Percentiles rank a stretch among this genome's conserved stretches.
phyloP scores from a whole-genome alignment of 2,329 filamentous ascomycete species.

The Scleromitrula shiraiana region DNA sequence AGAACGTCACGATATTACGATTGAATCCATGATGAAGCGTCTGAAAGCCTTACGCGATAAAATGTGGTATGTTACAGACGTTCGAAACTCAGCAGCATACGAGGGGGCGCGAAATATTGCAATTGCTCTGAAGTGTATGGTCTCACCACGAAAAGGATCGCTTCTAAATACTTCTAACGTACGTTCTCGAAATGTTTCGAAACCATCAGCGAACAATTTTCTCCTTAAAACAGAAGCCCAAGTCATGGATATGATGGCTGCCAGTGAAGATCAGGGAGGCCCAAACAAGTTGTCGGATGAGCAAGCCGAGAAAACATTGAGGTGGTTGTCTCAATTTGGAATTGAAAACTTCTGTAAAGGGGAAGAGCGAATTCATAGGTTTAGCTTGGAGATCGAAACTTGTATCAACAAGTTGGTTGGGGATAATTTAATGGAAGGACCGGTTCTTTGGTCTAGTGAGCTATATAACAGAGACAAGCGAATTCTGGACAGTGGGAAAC shows the following conservation, averaged over 20 bases:
- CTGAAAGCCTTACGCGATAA: constrained; percentile 78
- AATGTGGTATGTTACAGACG: constrained; percentile 98
- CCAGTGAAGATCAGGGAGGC: constrained; percentile 73
- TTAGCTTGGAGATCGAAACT: constrained; percentile 81
- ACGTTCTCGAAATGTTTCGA: constrained; percentile 31
- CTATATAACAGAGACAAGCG: constrained; percentile 73
- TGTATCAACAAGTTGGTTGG: constrained; percentile 81
- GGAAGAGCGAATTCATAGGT: constrained; percentile 89
- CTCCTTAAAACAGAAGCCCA: constrained; percentile 77
- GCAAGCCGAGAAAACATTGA: constrained; percentile 74
- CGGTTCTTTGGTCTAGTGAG: constrained; percentile 87
- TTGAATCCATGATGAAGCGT: constrained; percentile 66
- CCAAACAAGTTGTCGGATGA: constrained; percentile 96
- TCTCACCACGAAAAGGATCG: constrained; percentile 44
- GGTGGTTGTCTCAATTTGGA: constrained; percentile 73
- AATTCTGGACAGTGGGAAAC: constrained; percentile 38
- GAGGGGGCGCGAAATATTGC: constrained; percentile 82
- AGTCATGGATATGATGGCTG: constrained; percentile 79
- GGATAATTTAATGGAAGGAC: constrained; percentile 74
- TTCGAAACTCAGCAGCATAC: constrained; percentile 81
- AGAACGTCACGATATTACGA: constrained; percentile 64
- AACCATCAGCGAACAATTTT: constrained; percentile 38
- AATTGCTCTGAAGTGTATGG: constrained; percentile 86
- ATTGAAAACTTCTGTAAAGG: constrained; percentile 93
- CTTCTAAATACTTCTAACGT: constrained; percentile 27